Evolutionary conservation across 371 early-diverging fungal species (phyloP).

Genomic region (Syncephalastrum monosporum): DNA sequence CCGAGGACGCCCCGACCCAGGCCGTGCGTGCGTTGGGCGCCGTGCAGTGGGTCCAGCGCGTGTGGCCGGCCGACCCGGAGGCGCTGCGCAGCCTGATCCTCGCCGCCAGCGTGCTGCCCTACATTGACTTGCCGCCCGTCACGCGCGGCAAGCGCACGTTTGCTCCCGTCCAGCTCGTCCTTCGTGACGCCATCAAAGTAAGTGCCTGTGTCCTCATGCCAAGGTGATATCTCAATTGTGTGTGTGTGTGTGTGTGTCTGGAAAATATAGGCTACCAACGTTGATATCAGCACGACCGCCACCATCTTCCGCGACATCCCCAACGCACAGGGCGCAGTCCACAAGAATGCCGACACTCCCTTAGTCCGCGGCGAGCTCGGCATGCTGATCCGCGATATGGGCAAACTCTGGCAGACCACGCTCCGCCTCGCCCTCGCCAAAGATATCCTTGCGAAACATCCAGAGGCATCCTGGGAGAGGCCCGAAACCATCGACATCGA

Average conservation of each 20-base stretch:
- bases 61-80: slow-evolving; percentile 4
- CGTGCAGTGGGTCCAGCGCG: slow-evolving; percentile 38
- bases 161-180: slow-evolving; percentile 29
- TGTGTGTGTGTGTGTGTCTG: too few species aligned
- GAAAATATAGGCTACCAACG: slow-evolving; percentile 32
- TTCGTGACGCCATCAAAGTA: slow-evolving; percentile 45
- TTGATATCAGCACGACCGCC: slow-evolving; percentile 38
- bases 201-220: neutral
- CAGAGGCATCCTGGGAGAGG: slow-evolving; percentile 13
- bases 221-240: too few species aligned
- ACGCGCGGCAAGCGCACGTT: neutral
- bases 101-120: too few species aligned
- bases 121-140: neutral
- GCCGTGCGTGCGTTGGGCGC: slow-evolving; percentile 48
- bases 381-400: slow-evolving; percentile 55
- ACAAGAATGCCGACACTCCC: slow-evolving; percentile 13
- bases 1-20: slow-evolving; percentile 19
- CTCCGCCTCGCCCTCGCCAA: slow-evolving; percentile 57
- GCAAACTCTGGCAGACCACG: slow-evolving; percentile 61
- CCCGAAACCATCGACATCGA: slow-evolving; percentile 17
- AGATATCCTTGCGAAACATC: slow-evolving; percentile 39
- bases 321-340: slow-evolving; percentile 15
- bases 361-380: slow-evolving; percentile 35
- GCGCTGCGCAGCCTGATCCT: slow-evolving; percentile 3
- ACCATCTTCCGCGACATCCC: slow-evolving; percentile 45